Base-by-base conservation (phyloP, 2,329 filamentous ascomycete species). In the Epichloe baconii region DNA sequence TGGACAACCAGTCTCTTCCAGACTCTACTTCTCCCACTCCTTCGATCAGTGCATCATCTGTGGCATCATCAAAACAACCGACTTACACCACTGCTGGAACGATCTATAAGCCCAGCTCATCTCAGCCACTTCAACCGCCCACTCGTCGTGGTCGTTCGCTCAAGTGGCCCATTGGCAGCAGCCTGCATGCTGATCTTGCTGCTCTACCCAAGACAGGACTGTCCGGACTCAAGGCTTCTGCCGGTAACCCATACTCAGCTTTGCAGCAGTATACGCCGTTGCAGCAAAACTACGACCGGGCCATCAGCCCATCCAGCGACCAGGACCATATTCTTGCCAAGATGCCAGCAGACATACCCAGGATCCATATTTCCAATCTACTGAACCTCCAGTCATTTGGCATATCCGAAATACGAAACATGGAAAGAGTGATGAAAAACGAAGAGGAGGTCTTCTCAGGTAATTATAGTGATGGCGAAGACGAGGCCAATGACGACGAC, bases 1-100 rank as follows among this genome's bases (percentile, higher is more conserved):
- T 68, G 68, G 64, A 64, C 34, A 26, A 44, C 40, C 57, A 57
- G 43, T 48, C 57, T 48, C 60, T 45, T 17, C 23, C 47, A 8
- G 43, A 61, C 53, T 59, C 63, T 47, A 56, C 57, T 52, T 53
- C 51, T 50, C 59, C 54, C 51, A 52, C 58, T 49, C 50, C 55
- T 43, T 58, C 59, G 35, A 56, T 56, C 44, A 60, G 58, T 43
- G 38, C 51, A 34, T 42, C 53, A 17, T 55, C 59, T 47, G 52
- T 52, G 31, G 57, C 57, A 38, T 53, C 57, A 37, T 57, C 53
- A 52, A 65, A 59, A 50, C 68, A 70, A 54, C 66, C 66, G 26
- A 72, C 70, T 44, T 79, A 78, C 58, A 79, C 75, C 15, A 79
- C 76, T 7, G 76, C 76, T 21, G 76, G 76, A n/a, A 78, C 76